Percentiles rank a stretch among this genome's conserved stretches.
Conservation (phyloP, 805 yeast genomes). For the Candida taoyuanica region DNA sequence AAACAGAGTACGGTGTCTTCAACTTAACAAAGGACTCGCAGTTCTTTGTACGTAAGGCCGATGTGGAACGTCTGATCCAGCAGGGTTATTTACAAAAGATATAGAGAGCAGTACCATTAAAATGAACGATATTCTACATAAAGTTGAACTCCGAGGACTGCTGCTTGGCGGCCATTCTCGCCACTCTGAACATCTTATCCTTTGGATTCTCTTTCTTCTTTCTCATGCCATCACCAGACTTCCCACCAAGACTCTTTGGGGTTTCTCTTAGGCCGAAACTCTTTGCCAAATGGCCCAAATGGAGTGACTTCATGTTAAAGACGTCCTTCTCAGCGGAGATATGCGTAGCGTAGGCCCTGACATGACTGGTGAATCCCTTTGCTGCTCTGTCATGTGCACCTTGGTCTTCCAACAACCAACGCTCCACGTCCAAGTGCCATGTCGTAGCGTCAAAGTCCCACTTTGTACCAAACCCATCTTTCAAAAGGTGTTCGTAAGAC, state of each 20-base stretch:
- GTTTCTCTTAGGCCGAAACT: slow-evolving; percentile 92
- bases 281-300: slow-evolving; percentile 94
- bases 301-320: slow-evolving; percentile 79
- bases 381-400: slow-evolving; percentile 60
- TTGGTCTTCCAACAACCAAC: slow-evolving; percentile 75
- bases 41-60: slow-evolving; percentile 88
- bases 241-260: slow-evolving; percentile 71
- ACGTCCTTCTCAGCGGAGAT: slow-evolving; percentile 69
- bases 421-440: slow-evolving; percentile 87
- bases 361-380: slow-evolving; percentile 80
- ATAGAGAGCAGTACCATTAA: slow-evolving; percentile 20
- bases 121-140: slow-evolving; percentile 17
- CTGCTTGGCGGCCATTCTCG: slow-evolving; percentile 62
- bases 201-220: slow-evolving; percentile 61
- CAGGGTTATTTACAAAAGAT: slow-evolving; percentile 88
- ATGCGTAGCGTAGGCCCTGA: slow-evolving; percentile 96
- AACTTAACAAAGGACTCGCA: slow-evolving; percentile 91
- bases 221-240: slow-evolving; percentile 29
- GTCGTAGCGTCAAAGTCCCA: slow-evolving; percentile 97
- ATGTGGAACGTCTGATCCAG: slow-evolving; percentile 88
- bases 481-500: slow-evolving; percentile 43
- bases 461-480: slow-evolving; percentile 38
- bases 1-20: slow-evolving; percentile 95
- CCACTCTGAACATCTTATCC: slow-evolving; percentile 71
- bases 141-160: slow-evolving; percentile 70